A percentile compares a stretch with the other conserved stretches of the same genome.
These are phyloP conservation scores for Metrosideros polymorpha DNA, from an alignment of 441 rosid species.

Conservation along the genomic window DNA sequence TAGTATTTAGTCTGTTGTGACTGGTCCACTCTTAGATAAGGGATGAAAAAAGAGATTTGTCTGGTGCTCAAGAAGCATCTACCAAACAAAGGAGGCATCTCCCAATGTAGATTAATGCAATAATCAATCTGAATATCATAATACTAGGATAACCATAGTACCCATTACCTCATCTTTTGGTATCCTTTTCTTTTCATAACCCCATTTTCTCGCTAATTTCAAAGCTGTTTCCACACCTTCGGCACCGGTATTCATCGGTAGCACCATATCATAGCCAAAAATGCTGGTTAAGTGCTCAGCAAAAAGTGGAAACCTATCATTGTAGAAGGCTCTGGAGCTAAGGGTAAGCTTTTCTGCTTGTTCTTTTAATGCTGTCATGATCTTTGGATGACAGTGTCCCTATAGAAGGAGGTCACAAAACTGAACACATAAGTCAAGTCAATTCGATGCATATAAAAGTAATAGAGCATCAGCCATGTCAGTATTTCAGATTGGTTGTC, in stretches of 20 bases:
- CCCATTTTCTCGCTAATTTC: slow-evolving; percentile 95
- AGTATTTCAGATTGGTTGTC: neutral
- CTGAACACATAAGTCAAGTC: neutral
- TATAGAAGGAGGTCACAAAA: slow-evolving; percentile 9
- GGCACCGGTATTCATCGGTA: slow-evolving; percentile 98
- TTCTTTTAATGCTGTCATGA: slow-evolving; percentile 66
- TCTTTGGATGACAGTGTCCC: slow-evolving; percentile 98
- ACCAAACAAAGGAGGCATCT: neutral
- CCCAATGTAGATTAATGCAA: neutral
- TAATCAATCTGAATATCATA: neutral
- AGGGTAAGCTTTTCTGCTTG: slow-evolving; percentile 80
- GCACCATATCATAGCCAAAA: slow-evolving; percentile 93
- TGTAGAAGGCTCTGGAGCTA: slow-evolving; percentile 84
- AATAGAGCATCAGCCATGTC: neutral
- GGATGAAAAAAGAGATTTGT: neutral
- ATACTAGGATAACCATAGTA: neutral
- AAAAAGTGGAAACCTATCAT: slow-evolving; percentile 70
- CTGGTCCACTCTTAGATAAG: neutral
- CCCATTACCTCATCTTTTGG: slow-evolving; percentile 62
- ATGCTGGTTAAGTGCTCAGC: slow-evolving; percentile 69
- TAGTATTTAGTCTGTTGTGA: neutral
- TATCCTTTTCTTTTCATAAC: slow-evolving; percentile 67
- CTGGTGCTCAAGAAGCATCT: neutral
- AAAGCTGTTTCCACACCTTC: slow-evolving; percentile 97
- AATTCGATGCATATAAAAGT: neutral